These are phyloP conservation scores for Microdochium trichocladiopsis DNA, from an alignment of 2,329 filamentous ascomycete species.

Conservation along the genomic window DNA sequence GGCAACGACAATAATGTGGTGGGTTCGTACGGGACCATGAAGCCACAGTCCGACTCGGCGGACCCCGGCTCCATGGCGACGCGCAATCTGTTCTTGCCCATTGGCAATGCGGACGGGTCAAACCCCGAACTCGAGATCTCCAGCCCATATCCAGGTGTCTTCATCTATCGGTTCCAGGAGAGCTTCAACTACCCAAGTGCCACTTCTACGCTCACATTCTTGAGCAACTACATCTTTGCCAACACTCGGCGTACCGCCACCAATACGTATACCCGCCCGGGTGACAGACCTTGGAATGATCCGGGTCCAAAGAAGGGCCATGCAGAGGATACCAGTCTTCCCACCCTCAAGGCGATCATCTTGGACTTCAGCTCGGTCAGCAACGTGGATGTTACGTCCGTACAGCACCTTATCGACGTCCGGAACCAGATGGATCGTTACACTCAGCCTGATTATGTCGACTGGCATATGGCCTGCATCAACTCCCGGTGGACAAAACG, in stretches of 20 bases:
- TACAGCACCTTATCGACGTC: constrained; percentile 89
- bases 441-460: constrained; percentile 70
- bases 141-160: constrained; percentile 81
- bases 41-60: constrained; percentile 16
- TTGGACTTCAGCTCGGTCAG: constrained; percentile 92
- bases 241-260: constrained; percentile 72
- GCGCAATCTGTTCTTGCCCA: constrained; percentile 79
- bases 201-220: constrained; percentile 76
- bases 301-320: constrained; percentile 59
- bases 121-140: constrained; percentile 79
- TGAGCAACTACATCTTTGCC: constrained; percentile 60
- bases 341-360: constrained; percentile 80
- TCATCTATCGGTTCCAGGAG: constrained; percentile 92
- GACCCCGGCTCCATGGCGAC: constrained; percentile 35
- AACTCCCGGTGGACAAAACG: constrained; percentile 94
- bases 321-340: constrained; percentile 42
- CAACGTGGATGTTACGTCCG: constrained; percentile 86
- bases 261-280: constrained; percentile 53
- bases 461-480: constrained; percentile 95
- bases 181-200: constrained; percentile 96
- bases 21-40: constrained; percentile 51
- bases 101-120: constrained; percentile 82
- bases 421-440: constrained; percentile 90
- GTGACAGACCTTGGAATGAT: constrained; percentile 93
- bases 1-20: constrained; percentile 48